phyloP scores from a whole-genome alignment of 164 flowering plant species.

The Platanus orientalis region DNA sequence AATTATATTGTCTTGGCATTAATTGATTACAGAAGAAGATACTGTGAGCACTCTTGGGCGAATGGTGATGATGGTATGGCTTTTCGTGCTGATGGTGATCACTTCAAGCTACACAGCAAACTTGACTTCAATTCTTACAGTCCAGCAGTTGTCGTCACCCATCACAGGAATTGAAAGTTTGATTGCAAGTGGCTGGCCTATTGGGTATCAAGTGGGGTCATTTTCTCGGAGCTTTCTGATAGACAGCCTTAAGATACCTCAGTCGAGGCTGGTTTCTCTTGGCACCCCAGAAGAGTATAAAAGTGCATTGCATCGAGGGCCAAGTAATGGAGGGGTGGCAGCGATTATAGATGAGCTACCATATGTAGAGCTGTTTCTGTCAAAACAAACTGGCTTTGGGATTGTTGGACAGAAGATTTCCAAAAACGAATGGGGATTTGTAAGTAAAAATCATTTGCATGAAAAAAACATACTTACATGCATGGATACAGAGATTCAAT shows the following conservation, averaged over 20 bases:
- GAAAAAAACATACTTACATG: neutral
- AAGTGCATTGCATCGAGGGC: constrained; percentile 49
- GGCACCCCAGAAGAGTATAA: constrained; percentile 54
- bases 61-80: constrained; percentile 77
- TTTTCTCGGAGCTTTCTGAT: constrained; percentile 50
- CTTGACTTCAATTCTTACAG: constrained; percentile 79
- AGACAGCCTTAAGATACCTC: constrained; percentile 36
- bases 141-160: constrained; percentile 68
- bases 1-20: neutral
- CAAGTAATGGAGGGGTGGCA: constrained; percentile 60
- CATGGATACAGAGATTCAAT: neutral
- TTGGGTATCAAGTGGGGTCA: constrained; percentile 80
- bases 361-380: constrained; percentile 62
- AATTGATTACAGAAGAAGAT: constrained; percentile 50
- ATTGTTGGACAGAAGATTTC: constrained; percentile 68
- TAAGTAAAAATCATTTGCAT: constrained; percentile 36
- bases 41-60: constrained; percentile 62
- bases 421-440: constrained; percentile 85
- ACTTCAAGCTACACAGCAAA: constrained; percentile 81
- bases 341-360: constrained; percentile 83
- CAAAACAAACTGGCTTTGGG: constrained; percentile 38
- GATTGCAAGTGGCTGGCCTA: constrained; percentile 47
- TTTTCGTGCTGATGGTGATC: constrained; percentile 67
- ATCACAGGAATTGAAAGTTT: constrained; percentile 70
- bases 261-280: constrained; percentile 47